phyloP scores from a whole-genome alignment of 225 moss, liverwort and hornwort genomes.

The Sphagnum contortum region DNA sequence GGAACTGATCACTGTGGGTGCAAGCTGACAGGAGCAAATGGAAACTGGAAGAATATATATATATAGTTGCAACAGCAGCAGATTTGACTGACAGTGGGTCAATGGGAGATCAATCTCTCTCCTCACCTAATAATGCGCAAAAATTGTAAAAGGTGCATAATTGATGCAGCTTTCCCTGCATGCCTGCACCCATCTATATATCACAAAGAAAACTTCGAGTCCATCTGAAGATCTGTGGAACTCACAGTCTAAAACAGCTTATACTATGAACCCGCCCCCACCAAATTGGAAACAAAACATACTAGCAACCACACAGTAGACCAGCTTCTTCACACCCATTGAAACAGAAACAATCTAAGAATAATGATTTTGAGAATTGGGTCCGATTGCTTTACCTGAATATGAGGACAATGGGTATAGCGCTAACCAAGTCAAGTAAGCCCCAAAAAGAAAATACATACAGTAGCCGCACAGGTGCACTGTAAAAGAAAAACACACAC shows the following conservation, averaged over 20 bases:
- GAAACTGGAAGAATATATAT: no score
- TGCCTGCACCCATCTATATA: constrained; percentile 18
- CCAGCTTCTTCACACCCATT: not conserved
- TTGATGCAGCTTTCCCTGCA: constrained; percentile 15
- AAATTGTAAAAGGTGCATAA: constrained; percentile 60
- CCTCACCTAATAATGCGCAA: constrained; percentile 53
- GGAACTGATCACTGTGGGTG: no score
- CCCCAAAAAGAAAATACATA: constrained; percentile 77
- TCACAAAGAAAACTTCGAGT: not conserved
- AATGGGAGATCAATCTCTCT: no score
- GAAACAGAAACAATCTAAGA: not conserved
- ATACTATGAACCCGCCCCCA: no score
- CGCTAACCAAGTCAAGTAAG: constrained; percentile 55
- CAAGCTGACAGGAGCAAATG: no score
- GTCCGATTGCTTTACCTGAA: constrained; percentile 25
- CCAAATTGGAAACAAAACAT: not conserved
- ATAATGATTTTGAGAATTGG: no score
- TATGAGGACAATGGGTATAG: constrained; percentile 55
- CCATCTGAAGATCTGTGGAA: no score
- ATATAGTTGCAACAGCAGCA: no score
- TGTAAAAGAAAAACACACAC: constrained; percentile 16
- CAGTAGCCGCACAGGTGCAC: constrained; percentile 62
- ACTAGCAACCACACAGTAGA: not conserved
- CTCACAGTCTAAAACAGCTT: no score
- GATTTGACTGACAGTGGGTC: no score